These are phyloP conservation scores for Cyberlindnera bimundalis DNA, from an alignment of 805 yeast species.

Conservation along the genomic window DNA sequence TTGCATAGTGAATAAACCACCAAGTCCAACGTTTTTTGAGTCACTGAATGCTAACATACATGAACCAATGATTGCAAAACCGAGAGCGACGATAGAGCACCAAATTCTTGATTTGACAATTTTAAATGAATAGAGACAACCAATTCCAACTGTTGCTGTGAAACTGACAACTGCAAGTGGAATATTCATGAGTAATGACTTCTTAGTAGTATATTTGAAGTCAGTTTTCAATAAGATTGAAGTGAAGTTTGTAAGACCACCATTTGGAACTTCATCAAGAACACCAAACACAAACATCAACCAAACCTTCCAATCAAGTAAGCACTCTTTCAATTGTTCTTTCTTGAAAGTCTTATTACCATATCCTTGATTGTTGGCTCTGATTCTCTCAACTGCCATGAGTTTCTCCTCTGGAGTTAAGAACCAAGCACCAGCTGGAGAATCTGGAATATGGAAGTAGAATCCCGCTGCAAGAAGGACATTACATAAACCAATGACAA, in stretches of 20 bases:
- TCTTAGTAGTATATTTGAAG: slow-evolving; percentile 12
- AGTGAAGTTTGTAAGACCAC: slow-evolving; percentile 37
- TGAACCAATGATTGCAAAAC: slow-evolving; percentile 3
- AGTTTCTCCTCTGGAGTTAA: slow-evolving; percentile 42
- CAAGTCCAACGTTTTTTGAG: slow-evolving; percentile 26
- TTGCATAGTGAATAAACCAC: slow-evolving; percentile 30
- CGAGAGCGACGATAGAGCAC: slow-evolving; percentile 4
- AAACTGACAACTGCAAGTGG: slow-evolving; percentile 35
- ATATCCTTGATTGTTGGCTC: slow-evolving; percentile 53
- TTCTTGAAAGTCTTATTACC: slow-evolving; percentile 52
- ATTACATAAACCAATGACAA: slow-evolving; percentile 59
- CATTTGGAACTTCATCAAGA: slow-evolving; percentile 46
- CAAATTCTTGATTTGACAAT: slow-evolving; percentile 4
- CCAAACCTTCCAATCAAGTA: slow-evolving; percentile 48
- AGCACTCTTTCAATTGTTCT: slow-evolving; percentile 50
- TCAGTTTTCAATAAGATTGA: slow-evolving; percentile 17
- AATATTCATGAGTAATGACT: slow-evolving; percentile 27
- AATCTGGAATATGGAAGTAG: slow-evolving; percentile 49
- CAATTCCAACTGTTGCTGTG: slow-evolving; percentile 29
- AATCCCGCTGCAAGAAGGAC: slow-evolving; percentile 30
- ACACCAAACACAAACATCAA: slow-evolving; percentile 39
- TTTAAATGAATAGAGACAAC: slow-evolving; percentile 7
- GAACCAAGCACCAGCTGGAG: slow-evolving; percentile 48
- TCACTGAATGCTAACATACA: slow-evolving; percentile 35
- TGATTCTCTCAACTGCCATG: slow-evolving; percentile 48